Evolutionary conservation across 371 early-diverging fungal genomes (phyloP), one percentile per base, ranked within the genome.

Genomic region (Zopfochytrium polystomum): DNA sequence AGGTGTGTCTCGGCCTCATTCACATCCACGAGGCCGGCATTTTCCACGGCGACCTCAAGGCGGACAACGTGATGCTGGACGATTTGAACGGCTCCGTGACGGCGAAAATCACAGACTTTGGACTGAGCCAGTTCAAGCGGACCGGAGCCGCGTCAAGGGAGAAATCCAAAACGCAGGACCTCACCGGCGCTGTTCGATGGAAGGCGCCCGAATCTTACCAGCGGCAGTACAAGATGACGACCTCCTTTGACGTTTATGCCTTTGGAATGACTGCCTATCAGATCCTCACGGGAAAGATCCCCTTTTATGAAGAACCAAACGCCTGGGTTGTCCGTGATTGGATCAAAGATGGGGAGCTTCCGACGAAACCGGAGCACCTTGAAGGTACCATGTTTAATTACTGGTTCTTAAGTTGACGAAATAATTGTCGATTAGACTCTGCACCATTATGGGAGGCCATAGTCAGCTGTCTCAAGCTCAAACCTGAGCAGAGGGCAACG

Each of bases 11-110:
- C 4, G 65, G 49, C 29, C 45, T 69, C 30, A 26, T 29, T n/a
- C 61, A 69, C 48, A 33, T 69, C 50, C 70, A 69, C 60, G 18
- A 23, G 18, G 30, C 42, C 29, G 53, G 57, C 29, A 58, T 69
- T 44, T 29, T 46, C 18, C 38, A 38, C 18, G 38, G 38, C 7
- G 38, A 38, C 38, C 38, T 38, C 38, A 38, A 38, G 18, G 38
- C 11, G 11, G 38, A 38, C 18, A 69, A 65, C 32, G 58, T 60
- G 18, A 49, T 64, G 25, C 9, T 69, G 9, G 60, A 50, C 43
- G 49, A 48, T 13, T 13, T 13, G 20, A 48, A 48, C 49, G 49
- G 49, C 49, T 9, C 7, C 7, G 13, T 48, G 9, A 26, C 26
- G 13, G 49, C 49, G 7, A 7, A 13, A 7, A 48, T 48, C 49